Evolutionary conservation across 805 yeast genomes (phyloP).

Genomic region (Barnettozyma sp.): DNA sequence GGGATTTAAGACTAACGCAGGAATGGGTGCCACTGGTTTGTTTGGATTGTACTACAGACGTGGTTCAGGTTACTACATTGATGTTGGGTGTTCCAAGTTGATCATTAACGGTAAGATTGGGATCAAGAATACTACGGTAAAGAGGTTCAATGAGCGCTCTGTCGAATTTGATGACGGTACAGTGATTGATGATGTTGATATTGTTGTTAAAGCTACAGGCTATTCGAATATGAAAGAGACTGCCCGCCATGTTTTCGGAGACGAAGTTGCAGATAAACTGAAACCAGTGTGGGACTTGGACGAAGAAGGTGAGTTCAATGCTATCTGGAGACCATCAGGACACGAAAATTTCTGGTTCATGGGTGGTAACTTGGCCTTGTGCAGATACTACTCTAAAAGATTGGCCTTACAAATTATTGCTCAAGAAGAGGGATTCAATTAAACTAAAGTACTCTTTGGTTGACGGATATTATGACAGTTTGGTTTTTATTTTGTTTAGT

Average conservation of each 20-base stretch:
- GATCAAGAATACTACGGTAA: slow-evolving; percentile 32
- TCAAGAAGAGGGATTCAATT: slow-evolving; percentile 22
- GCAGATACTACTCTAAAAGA: slow-evolving; percentile 33
- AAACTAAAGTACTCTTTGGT: background rate
- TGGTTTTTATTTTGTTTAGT: no score
- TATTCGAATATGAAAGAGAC: slow-evolving; percentile 37
- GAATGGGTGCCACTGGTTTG: slow-evolving; percentile 38
- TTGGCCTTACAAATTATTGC: slow-evolving; percentile 37
- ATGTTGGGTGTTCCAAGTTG: slow-evolving; percentile 37
- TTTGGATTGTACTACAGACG: slow-evolving; percentile 34
- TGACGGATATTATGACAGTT: no score
- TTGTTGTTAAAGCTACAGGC: slow-evolving; percentile 41
- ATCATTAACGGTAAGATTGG: slow-evolving; percentile 34
- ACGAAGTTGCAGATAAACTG: slow-evolving; percentile 29
- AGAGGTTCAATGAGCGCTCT: slow-evolving; percentile 31
- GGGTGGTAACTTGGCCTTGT: slow-evolving; percentile 36
- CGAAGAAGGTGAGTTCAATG: slow-evolving; percentile 36
- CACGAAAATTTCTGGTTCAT: slow-evolving; percentile 35
- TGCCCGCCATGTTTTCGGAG: slow-evolving; percentile 33
- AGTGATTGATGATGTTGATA: slow-evolving; percentile 28
- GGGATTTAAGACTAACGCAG: slow-evolving; percentile 37
- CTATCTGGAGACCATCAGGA: slow-evolving; percentile 35
- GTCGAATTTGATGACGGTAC: slow-evolving; percentile 37
- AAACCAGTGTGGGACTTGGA: slow-evolving; percentile 39
- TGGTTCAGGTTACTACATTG: slow-evolving; percentile 42